Conservation (phyloP, 2,329 filamentous ascomycete genomes). For the Pyrenophora teres region DNA sequence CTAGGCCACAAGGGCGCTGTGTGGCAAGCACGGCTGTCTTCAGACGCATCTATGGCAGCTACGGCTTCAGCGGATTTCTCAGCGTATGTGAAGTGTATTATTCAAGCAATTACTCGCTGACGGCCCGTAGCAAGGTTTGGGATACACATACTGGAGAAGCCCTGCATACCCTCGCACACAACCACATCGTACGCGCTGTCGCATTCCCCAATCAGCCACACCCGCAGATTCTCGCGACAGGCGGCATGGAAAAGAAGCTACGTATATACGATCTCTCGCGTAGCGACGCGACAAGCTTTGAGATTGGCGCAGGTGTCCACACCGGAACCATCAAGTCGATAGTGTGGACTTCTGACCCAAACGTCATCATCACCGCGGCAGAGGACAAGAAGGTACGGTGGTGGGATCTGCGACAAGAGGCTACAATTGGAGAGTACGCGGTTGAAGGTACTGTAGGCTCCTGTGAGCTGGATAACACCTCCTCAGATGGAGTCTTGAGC, state of each 20-base stretch:
- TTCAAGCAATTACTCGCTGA: conserved; percentile 31
- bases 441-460: conserved; percentile 87
- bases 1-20: conserved; percentile 98
- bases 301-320: conserved; percentile 85
- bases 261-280: conserved; percentile 86
- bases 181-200: conserved; percentile 92
- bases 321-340: conserved; percentile 92
- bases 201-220: conserved; percentile 78
- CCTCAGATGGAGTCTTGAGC: conserved; percentile 74
- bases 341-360: conserved; percentile 88
- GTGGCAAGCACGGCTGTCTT: conserved; percentile 91
- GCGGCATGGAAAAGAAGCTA: conserved; percentile 94
- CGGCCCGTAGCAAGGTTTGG: conserved; percentile 78
- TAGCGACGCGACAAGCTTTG: conserved; percentile 66
- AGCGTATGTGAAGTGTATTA: conserved; percentile 62
- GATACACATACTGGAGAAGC: conserved; percentile 93
- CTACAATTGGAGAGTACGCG: conserved; percentile 74
- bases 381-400: conserved; percentile 90
- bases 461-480: conserved; percentile 74
- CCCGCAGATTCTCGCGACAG: conserved; percentile 83
- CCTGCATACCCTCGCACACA: conserved; percentile 83
- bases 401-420: conserved; percentile 83
- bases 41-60: conserved; percentile 84
- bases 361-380: conserved; percentile 86
- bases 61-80: conserved; percentile 97